These are phyloP conservation scores for Dittrichia graveolens DNA, from an alignment of 129 eudicot genomes.

Conservation along the genomic window DNA sequence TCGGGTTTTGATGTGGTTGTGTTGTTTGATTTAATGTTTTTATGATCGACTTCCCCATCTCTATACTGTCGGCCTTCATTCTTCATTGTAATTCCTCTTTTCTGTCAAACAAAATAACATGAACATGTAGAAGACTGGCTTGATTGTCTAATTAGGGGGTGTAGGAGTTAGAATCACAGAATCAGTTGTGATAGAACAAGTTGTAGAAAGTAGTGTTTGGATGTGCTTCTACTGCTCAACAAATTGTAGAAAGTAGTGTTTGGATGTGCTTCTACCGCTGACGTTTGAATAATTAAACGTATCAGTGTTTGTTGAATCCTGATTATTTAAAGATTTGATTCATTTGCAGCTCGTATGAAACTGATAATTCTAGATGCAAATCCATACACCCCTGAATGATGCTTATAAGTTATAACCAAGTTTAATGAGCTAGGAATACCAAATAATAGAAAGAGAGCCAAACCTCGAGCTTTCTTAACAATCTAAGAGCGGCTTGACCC, in stretches of 20 bases:
- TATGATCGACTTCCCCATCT: slow-evolving; percentile 17
- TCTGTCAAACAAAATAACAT: slow-evolving; percentile 42
- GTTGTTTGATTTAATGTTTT: slow-evolving; percentile 11
- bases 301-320: background rate
- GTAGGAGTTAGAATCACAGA: background rate
- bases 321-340: background rate
- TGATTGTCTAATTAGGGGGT: background rate
- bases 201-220: no score
- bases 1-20: slow-evolving; percentile 6
- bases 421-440: no score
- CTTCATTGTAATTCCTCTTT: slow-evolving; percentile 58
- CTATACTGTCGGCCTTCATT: slow-evolving; percentile 33
- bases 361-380: no score
- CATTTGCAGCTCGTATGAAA: background rate
- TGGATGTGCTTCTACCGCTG: background rate
- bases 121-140: slow-evolving; percentile 18
- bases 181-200: no score
- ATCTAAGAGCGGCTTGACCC: slow-evolving; percentile 76
- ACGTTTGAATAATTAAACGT: background rate
- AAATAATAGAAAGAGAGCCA: no score
- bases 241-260: background rate
- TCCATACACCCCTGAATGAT: no score
- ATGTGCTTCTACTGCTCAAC: no score
- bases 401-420: no score
- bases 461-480: slow-evolving; percentile 77